A percentile compares a stretch with the other conserved stretches of the same genome.
Evolutionary conservation across 2,329 filamentous ascomycete genomes (phyloP).

Genomic region (Teratosphaeria zuluensis): DNA sequence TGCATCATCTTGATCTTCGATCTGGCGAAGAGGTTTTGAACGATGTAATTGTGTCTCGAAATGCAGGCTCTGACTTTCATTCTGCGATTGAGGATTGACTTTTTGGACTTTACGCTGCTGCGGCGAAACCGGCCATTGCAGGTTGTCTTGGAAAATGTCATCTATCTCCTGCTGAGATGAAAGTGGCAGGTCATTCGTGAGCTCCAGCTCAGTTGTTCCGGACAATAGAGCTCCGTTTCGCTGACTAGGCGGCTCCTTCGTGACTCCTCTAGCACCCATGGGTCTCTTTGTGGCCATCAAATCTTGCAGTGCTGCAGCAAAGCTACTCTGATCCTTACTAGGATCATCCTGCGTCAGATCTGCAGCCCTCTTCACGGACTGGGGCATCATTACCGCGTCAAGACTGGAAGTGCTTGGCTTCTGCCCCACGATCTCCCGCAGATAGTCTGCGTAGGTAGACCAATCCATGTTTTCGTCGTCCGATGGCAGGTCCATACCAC

Average conservation of each 20-base stretch:
- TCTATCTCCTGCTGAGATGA: slow-evolving; percentile 7
- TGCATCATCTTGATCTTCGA: background rate
- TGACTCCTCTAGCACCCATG: background rate
- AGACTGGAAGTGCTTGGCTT: background rate
- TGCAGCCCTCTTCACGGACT: background rate
- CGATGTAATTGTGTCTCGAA: slow-evolving; percentile 3
- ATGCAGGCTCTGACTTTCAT: background rate
- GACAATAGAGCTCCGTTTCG: background rate
- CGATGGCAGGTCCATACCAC: slow-evolving; percentile 20
- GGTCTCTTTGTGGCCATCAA: background rate
- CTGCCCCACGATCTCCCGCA: slow-evolving; percentile 9
- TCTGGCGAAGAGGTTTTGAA: background rate
- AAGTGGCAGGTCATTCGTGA: background rate
- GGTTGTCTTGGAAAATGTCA: slow-evolving; percentile 3
- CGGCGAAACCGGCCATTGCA: slow-evolving; percentile 8
- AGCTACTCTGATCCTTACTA: background rate
- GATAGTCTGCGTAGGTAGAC: slow-evolving; percentile 14
- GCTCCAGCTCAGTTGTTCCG: background rate
- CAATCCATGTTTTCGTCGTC: slow-evolving; percentile 24
- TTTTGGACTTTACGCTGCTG: background rate
- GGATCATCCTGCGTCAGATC: background rate
- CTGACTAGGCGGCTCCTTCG: background rate
- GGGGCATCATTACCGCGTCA: background rate
- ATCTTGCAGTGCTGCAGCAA: background rate
- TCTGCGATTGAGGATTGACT: background rate